A percentile compares a stretch with the other conserved stretches of the same genome.
phyloP scores from a whole-genome alignment of 805 yeast genomes.

The Jamesozyma lodderae region DNA sequence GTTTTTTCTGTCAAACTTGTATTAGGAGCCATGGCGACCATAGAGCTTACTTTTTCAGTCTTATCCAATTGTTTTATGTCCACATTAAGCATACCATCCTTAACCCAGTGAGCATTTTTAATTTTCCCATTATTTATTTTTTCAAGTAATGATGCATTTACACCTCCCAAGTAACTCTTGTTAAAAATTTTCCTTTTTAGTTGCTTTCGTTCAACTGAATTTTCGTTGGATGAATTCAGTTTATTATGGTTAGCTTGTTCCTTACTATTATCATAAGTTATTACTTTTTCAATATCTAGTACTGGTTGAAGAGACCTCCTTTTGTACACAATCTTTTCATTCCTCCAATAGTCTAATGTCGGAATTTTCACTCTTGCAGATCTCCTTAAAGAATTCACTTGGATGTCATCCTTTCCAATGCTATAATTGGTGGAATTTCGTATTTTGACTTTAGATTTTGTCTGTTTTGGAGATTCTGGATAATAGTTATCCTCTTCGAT shows the following conservation, averaged over 20 bases:
- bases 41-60: slow-evolving; percentile 12
- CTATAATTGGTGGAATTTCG: too few relatives aligned
- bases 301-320: slow-evolving; percentile 34
- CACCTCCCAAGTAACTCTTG: not conserved
- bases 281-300: slow-evolving; percentile 50
- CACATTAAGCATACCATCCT: slow-evolving; percentile 22
- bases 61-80: slow-evolving; percentile 17
- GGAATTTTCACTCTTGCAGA: slow-evolving; percentile 58
- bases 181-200: too few relatives aligned
- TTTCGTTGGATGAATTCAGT: too few relatives aligned
- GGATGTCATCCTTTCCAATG: too few relatives aligned
- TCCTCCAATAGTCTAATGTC: slow-evolving; percentile 79
- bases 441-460: too few relatives aligned
- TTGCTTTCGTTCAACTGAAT: too few relatives aligned
- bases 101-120: slow-evolving; percentile 18
- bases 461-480: too few relatives aligned
- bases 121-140: not conserved
- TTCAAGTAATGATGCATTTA: not conserved
- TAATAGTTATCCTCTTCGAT: too few relatives aligned
- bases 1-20: slow-evolving; percentile 38
- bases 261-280: slow-evolving; percentile 33
- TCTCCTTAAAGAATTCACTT: slow-evolving; percentile 38
- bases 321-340: slow-evolving; percentile 61
- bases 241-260: too few relatives aligned
- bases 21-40: slow-evolving; percentile 56